Base-by-base conservation (phyloP, 768 basidiomycete genomes). In the Trametes cingulata region DNA sequence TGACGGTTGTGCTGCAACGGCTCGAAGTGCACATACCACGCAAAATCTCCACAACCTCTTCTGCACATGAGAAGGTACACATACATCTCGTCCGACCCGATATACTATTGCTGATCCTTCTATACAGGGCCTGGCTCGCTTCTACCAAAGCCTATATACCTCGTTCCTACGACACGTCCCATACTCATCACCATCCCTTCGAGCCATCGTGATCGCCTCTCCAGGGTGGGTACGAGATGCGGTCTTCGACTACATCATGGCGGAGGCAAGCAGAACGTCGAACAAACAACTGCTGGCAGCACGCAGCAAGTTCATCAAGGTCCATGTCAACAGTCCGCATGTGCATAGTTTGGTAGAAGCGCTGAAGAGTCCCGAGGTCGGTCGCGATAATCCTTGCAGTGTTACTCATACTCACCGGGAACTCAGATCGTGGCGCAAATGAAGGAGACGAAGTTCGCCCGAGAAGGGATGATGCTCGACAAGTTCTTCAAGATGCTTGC, bases 401-500 rank as follows among this genome's bases (percentile, higher is more conserved):
- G 35, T n/a, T 14, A n/a, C 8, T 6, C 15, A 36, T 19, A 1
- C 36, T 9, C 19, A n/a, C 4, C 24, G 12, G 24, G 40, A n/a
- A n/a, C 36, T 6, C 52, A 94, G 93, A 83, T 94, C 52, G 77
- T 82, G 6, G 70, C 83, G 2, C 91, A 88, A 63, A 74, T 96
- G 60, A 95, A 93, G 70, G 94, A 95, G 67, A 96, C 97, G 3
- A 98, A 98, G 70, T 99, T 98, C 73, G 95, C 95, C 0, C 80
- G 90, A 39, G 97, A 98, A 74, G 95, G 95, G 4, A 80, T 94
- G 41, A 85, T 93, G 73, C 78, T 98, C 2, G 95, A 98, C 71
- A 95, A 82, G 95, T 99, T 99, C 77, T 95, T 95, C 78, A 99
- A 98, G 74, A 98, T 95, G 94, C 83, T 98, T 27, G 93, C 90